Conservation (phyloP, 2,329 filamentous ascomycete species). For the Aspergillus fumigatus region DNA sequence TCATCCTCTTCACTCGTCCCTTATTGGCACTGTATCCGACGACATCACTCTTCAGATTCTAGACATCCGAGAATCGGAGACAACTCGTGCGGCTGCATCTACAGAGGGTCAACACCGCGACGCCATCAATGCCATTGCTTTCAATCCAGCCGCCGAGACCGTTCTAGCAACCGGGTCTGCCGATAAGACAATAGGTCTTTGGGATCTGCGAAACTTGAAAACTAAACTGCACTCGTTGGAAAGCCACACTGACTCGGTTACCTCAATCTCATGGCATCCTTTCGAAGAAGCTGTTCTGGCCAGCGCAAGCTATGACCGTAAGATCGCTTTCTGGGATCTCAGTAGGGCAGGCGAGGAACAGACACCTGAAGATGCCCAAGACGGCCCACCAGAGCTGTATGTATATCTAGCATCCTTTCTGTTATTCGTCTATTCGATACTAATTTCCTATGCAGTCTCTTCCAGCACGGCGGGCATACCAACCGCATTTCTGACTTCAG, state of each 20-base stretch:
- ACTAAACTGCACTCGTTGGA: conserved; percentile 86
- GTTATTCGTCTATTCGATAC: neutral
- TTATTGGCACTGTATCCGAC: conserved; percentile 92
- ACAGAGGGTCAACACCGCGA: conserved; percentile 75
- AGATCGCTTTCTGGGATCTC: conserved; percentile 95
- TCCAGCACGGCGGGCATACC: conserved; percentile 98
- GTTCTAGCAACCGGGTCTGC: conserved; percentile 89
- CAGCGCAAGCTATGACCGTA: conserved; percentile 85
- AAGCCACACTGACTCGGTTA: conserved; percentile 83
- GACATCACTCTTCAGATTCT: conserved; percentile 90
- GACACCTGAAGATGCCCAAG: conserved; percentile 87
- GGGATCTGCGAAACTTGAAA: conserved; percentile 89
- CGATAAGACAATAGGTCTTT: conserved; percentile 91
- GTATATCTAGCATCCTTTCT: conserved; percentile 32
- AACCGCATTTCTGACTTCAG: conserved; percentile 95
- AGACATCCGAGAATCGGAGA: conserved; percentile 69
- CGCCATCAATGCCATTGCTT: conserved; percentile 92
- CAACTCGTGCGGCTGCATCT: conserved; percentile 63
- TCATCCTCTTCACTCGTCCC: conserved; percentile 76
- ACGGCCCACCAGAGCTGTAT: conserved; percentile 90
- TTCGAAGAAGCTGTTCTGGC: conserved; percentile 82
- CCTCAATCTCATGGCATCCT: conserved; percentile 91
- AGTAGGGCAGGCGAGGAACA: conserved; percentile 91
- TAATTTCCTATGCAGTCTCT: conserved; percentile 55
- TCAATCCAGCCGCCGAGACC: conserved; percentile 87